Conservation (phyloP, 2,329 filamentous ascomycete species). For the Tolypocladium tundrense region DNA sequence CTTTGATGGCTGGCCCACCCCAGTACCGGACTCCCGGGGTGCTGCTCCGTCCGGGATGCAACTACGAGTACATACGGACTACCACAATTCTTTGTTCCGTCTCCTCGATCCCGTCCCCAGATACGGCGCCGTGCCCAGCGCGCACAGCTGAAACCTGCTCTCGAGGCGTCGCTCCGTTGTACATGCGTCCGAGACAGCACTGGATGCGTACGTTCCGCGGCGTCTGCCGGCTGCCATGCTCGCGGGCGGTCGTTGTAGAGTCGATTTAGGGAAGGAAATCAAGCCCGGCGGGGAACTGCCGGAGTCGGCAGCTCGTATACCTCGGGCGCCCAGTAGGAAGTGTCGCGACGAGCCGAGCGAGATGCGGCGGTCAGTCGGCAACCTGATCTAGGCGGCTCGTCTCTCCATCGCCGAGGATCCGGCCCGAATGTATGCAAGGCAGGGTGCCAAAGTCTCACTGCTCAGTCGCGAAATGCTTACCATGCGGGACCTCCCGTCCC, state of each 20-base stretch:
- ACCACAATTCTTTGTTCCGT: no score
- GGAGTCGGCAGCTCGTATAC: not conserved
- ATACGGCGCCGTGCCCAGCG: not conserved
- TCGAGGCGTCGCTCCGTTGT: not conserved
- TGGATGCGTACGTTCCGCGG: not conserved
- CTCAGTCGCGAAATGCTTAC: not conserved
- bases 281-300: not conserved
- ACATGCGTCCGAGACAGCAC: not conserved
- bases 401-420: not conserved
- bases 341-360: not conserved
- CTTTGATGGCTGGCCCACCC: not conserved
- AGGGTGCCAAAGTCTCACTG: not conserved
- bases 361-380: not conserved
- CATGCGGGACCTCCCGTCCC: not conserved
- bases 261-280: not conserved
- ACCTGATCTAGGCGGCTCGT: not conserved
- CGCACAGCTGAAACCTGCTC: not conserved
- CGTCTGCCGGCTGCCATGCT: not conserved
- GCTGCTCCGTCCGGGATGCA: no score
- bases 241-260: not conserved
- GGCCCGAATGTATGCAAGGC: not conserved
- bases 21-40: no score
- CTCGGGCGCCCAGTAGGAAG: not conserved
- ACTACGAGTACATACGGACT: no score
- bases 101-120: not conserved